Evolutionary conservation across 768 basidiomycete species (phyloP).

Genomic region (Rhodosporidiobolus sp.): DNA sequence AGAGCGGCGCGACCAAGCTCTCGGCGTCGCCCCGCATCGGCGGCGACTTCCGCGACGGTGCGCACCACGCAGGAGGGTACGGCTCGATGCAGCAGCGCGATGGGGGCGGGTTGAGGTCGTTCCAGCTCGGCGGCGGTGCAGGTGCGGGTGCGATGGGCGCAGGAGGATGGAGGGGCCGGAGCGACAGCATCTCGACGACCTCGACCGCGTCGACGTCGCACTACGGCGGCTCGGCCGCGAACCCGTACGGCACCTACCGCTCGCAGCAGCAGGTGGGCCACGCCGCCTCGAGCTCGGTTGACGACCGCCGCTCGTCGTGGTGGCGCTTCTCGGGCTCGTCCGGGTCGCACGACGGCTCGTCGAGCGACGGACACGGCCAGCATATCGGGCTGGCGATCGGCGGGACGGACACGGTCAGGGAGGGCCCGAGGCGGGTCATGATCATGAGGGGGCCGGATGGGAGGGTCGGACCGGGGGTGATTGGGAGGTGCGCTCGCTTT

Average conservation of each 20-base stretch:
- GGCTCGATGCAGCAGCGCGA: not conserved
- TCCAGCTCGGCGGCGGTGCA: conserved; percentile 24
- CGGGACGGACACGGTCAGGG: conserved; percentile 28
- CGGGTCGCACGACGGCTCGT: not conserved
- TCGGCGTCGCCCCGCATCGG: conserved; percentile 9
- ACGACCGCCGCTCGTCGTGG: conserved; percentile 27
- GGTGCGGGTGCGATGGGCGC: conserved; percentile 6
- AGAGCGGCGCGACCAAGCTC: conserved; percentile 27
- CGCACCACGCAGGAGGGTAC: not conserved
- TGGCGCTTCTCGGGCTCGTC: conserved; percentile 26
- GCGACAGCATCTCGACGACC: conserved; percentile 20
- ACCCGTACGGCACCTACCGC: not conserved
- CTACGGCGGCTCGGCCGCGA: not conserved
- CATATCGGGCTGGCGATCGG: conserved; percentile 15
- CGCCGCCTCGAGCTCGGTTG: not conserved
- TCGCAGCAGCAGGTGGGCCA: not conserved
- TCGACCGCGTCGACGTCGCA: conserved; percentile 17
- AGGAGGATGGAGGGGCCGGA: not conserved
- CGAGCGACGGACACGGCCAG: not conserved
- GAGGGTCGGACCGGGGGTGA: conserved; percentile 4
- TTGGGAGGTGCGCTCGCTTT: conserved; percentile 26
- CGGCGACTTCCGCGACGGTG: not conserved
- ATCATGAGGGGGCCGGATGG: conserved; percentile 26
- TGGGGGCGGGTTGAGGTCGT: conserved; percentile 5
- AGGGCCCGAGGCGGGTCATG: conserved; percentile 26